Conservation (phyloP, 2,329 filamentous ascomycete genomes). For the Corniculantispora saksenae region DNA sequence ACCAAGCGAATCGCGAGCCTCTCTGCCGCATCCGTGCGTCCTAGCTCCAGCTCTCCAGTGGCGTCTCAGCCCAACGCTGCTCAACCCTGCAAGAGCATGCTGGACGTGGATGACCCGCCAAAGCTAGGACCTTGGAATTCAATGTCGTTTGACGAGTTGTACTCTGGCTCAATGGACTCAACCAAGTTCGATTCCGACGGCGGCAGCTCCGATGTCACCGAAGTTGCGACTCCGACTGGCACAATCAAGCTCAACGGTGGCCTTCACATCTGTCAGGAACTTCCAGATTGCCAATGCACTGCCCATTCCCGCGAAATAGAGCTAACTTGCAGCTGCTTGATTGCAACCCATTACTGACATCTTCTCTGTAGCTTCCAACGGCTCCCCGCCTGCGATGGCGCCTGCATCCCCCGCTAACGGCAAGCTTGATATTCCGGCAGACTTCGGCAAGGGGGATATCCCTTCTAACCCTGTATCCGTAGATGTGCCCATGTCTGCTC, state of each 20-base stretch:
- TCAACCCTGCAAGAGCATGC: conserved; percentile 52
- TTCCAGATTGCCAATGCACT: conserved; percentile 25
- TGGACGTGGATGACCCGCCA: conserved; percentile 52
- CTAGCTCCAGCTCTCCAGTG: conserved; percentile 12
- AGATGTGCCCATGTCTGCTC: conserved; percentile 44
- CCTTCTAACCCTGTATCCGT: conserved; percentile 37
- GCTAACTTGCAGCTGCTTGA: neutral
- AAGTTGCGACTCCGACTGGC: conserved; percentile 4
- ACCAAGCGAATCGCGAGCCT: conserved; percentile 38
- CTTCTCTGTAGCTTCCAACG: conserved; percentile 45
- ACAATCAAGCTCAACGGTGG: conserved; percentile 3
- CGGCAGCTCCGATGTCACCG: conserved; percentile 8
- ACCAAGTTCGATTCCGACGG: conserved; percentile 26
- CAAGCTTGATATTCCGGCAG: conserved; percentile 36
- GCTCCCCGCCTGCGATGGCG: conserved; percentile 45
- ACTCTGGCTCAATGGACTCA: conserved; percentile 28
- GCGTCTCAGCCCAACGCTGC: conserved; percentile 23
- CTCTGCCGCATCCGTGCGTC: conserved; percentile 24
- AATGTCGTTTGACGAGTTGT: conserved; percentile 51
- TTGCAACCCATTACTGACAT: conserved; percentile 36
- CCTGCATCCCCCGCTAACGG: conserved; percentile 44
- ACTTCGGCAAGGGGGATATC: conserved; percentile 32
- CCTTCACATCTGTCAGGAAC: conserved; percentile 37
- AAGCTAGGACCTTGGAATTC: conserved; percentile 45
- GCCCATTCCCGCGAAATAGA: neutral